These are phyloP conservation scores for Boletus pseudo-olivaceus DNA, from an alignment of 768 basidiomycete genomes.

Conservation along the genomic window DNA sequence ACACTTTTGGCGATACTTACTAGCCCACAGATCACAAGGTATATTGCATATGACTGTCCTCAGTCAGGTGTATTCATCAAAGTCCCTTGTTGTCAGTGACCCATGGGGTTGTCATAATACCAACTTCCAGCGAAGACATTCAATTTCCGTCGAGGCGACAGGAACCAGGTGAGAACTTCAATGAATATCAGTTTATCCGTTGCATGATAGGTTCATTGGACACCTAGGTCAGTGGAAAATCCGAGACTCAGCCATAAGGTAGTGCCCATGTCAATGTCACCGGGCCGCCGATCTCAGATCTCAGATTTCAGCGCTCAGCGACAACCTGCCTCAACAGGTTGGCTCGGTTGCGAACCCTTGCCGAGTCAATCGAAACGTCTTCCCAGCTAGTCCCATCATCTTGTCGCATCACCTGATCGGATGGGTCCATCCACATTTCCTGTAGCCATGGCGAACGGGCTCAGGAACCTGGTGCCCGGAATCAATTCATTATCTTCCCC, in stretches of 20 bases:
- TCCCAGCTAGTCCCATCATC: conserved; percentile 1
- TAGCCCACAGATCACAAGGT: background rate
- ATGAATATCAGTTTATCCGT: background rate
- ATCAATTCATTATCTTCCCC: conserved; percentile 3
- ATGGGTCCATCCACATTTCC: background rate
- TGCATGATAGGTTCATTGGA: background rate
- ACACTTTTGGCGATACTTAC: background rate
- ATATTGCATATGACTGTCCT: background rate
- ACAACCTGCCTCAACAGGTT: background rate
- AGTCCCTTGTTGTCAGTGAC: background rate
- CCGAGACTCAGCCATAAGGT: background rate
- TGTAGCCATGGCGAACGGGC: conserved; percentile 23
- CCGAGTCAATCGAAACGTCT: conserved; percentile 3
- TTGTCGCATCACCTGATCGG: background rate
- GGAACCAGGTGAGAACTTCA: background rate
- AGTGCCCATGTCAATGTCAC: no score
- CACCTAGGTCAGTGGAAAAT: conserved; percentile 1
- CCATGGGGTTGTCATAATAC: no score
- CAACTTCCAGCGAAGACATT: no score
- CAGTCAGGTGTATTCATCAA: background rate
- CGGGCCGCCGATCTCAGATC: background rate
- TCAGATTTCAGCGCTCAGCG: background rate
- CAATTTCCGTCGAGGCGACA: background rate
- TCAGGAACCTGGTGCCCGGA: conserved; percentile 4
- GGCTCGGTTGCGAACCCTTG: background rate